phyloP scores from a whole-genome alignment of 305 asterid genomes.

The Ilex paraguariensis region DNA sequence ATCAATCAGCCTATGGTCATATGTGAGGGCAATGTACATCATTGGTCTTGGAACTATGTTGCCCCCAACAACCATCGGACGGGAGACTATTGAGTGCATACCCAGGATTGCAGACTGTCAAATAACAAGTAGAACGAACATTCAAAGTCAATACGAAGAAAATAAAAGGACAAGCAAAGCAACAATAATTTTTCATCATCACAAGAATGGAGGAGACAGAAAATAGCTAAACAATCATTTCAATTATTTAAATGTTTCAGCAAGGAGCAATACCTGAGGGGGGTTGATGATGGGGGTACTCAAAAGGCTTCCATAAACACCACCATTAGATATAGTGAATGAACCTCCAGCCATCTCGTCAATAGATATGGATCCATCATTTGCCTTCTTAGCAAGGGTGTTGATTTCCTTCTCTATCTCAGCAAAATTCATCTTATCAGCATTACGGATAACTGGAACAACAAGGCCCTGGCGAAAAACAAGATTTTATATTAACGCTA shows the following conservation, averaged over 20 bases:
- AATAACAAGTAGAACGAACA: neutral
- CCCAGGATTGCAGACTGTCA: slow-evolving; percentile 8
- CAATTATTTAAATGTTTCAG: neutral
- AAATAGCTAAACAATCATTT: neutral
- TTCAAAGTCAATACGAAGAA: neutral
- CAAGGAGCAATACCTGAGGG: neutral
- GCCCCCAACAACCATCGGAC: slow-evolving; percentile 5
- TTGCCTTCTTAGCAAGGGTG: slow-evolving; percentile 9
- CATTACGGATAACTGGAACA: slow-evolving; percentile 5
- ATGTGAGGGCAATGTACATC: slow-evolving; percentile 6
- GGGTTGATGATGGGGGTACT: slow-evolving; percentile 7
- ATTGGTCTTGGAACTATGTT: slow-evolving; percentile 7
- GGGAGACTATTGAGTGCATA: slow-evolving; percentile 4
- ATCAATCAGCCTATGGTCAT: slow-evolving; percentile 8
- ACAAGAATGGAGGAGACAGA: neutral
- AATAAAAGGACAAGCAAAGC: neutral
- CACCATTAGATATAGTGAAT: slow-evolving; percentile 7
- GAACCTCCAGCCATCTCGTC: slow-evolving; percentile 10
- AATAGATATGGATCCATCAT: slow-evolving; percentile 2
- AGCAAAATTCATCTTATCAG: slow-evolving; percentile 6
- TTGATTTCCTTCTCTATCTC: slow-evolving; percentile 8
- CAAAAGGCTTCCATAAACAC: slow-evolving; percentile 7
- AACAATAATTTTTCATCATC: neutral
- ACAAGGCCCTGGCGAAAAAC: slow-evolving; percentile 5
- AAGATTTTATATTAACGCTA: neutral